Evolutionary conservation across 1,139 yeast species (phyloP), one percentile per base, ranked within the genome.

Genomic region (Magnusiomyces paraingens): DNA sequence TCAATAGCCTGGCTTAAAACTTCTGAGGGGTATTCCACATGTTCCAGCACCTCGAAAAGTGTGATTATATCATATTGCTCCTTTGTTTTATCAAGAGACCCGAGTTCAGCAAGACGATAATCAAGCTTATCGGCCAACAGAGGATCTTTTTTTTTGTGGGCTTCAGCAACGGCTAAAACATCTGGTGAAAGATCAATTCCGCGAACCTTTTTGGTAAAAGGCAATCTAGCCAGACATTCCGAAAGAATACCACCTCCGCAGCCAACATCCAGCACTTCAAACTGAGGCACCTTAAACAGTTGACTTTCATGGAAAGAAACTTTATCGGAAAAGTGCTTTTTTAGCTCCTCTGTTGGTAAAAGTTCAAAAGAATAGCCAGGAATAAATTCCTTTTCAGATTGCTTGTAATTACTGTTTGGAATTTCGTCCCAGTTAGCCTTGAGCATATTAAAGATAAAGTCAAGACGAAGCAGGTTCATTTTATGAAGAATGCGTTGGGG

Each of bases 161-260:
- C 66, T 52, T 79, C 75, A 1, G 99, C 99, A 2, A 91, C 95
- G 55, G 78, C 79, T 15, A 93, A 66, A 8, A 91, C 96, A 47
- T 89, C 95, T 0, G 78, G 74, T 0, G 97, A 86, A 62, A 93
- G 76, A 69, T 93, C 99, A 50, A 93, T 81, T 1, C 96, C 99
- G 52, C 75, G 75, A 2, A 93, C 97, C 3, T 71, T 66, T 4
- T 51, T 52, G 11, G 60, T 57, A 58, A 77, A 80, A 10, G 80
- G 79, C 61, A 87, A 72, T 60, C 99, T 74, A 0, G 96, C 96
- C 67, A 93, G 70, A 0, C 95, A 83, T 66, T 93, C 99, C 3
- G 91, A 74, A 45, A 93, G 73, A 32, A 93, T 84, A 0, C 99
- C 99, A 6, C 99, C 99, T 21, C 99, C 99, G 66, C 99, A 94